These are phyloP conservation scores for Colletotrichum lentis DNA, from an alignment of 2,329 filamentous ascomycete species.

Conservation along the genomic window DNA sequence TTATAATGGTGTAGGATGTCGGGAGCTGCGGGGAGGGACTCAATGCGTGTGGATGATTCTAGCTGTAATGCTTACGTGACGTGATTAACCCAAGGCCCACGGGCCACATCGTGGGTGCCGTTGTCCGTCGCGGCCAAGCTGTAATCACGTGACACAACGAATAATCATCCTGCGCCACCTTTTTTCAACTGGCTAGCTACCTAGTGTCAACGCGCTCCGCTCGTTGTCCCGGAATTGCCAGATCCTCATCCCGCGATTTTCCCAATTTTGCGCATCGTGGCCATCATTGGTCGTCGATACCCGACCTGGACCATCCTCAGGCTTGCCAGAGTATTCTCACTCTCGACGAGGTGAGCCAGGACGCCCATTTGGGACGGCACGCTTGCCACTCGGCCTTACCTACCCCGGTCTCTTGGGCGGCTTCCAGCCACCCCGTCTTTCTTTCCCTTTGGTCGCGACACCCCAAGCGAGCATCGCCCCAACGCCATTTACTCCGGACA, in stretches of 20 bases:
- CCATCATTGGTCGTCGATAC: constrained; percentile 37
- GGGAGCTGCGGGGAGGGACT: constrained; percentile 12
- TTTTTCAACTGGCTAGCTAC: constrained; percentile 10
- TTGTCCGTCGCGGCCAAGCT: neutral
- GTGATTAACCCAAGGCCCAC: neutral
- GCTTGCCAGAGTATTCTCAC: constrained; percentile 14
- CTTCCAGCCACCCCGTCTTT: constrained; percentile 30
- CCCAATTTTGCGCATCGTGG: constrained; percentile 35
- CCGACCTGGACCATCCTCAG: constrained; percentile 27
- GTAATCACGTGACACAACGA: neutral
- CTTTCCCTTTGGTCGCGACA: constrained; percentile 33
- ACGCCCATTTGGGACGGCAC: constrained; percentile 23
- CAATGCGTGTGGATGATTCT: constrained; percentile 4
- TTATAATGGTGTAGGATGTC: too few species aligned
- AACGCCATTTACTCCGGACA: constrained; percentile 1
- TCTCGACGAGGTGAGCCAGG: constrained; percentile 6
- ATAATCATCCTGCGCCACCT: constrained; percentile 19
- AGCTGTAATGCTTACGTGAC: constrained; percentile 32
- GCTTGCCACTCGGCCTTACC: constrained; percentile 27
- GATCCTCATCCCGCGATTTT: constrained; percentile 32
- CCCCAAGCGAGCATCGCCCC: constrained; percentile 15
- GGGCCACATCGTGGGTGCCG: constrained; percentile 9
- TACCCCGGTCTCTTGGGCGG: constrained; percentile 28
- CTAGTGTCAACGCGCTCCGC: constrained; percentile 30
- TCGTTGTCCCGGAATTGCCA: constrained; percentile 23